These are phyloP conservation scores for Aurantiochytrium sp. DNA, from an alignment of 108 stramenopile genomes.

Conservation along the genomic window DNA sequence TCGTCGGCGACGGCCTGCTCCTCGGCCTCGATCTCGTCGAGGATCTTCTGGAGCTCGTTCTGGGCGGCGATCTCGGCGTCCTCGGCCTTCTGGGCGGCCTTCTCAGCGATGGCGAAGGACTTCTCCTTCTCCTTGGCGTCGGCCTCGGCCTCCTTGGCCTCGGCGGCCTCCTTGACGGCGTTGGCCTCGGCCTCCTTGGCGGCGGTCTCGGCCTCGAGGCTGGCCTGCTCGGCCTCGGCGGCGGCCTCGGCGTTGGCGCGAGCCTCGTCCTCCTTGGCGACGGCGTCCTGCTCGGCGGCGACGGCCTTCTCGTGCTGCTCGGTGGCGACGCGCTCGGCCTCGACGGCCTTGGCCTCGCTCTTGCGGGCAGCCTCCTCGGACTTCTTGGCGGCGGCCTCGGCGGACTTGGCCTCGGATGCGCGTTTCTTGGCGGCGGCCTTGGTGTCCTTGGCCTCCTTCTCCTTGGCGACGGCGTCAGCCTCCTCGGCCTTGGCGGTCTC, in stretches of 20 bases:
- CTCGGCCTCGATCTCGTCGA: conserved; percentile 4
- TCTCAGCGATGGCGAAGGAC: neutral
- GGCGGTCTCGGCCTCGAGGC: neutral
- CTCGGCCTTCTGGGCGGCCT: neutral
- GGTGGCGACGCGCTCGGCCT: neutral
- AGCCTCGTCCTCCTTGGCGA: neutral
- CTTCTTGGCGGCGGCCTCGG: conserved; percentile 6
- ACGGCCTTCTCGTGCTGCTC: neutral
- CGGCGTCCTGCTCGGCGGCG: neutral
- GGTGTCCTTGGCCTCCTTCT: neutral
- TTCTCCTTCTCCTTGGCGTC: neutral
- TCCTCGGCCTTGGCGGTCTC: conserved; percentile 21
- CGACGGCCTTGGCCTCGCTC: conserved; percentile 6
- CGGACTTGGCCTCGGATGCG: neutral
- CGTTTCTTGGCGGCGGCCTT: neutral
- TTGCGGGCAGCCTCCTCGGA: neutral
- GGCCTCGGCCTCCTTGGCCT: neutral
- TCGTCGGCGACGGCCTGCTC: neutral
- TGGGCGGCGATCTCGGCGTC: conserved; percentile 7
- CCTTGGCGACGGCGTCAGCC: neutral
- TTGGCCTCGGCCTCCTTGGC: neutral
- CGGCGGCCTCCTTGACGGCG: neutral
- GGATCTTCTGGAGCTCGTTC: neutral
- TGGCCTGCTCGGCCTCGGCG: neutral
- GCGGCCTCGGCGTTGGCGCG: neutral